phyloP scores from a whole-genome alignment of 495 filamentous ascomycete species.

The Hyaloscypha hepaticicola region DNA sequence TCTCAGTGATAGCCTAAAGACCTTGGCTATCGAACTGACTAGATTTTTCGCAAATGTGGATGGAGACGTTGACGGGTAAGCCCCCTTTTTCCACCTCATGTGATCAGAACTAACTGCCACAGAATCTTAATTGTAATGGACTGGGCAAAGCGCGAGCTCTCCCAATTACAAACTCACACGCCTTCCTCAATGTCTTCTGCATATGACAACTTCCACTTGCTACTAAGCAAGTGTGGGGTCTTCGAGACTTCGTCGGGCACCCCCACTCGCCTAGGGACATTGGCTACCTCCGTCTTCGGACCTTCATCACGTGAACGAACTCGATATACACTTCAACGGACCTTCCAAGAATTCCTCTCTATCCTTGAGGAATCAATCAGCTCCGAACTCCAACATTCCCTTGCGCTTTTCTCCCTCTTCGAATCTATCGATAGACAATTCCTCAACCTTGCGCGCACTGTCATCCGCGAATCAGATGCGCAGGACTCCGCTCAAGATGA shows the following conservation, averaged over 20 bases:
- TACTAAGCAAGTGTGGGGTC: slow-evolving; percentile 65
- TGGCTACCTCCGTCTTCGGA: slow-evolving; percentile 74
- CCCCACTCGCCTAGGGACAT: slow-evolving; percentile 63
- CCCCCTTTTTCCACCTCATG: slow-evolving; percentile 3
- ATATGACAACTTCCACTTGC: slow-evolving; percentile 76
- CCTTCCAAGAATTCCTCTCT: slow-evolving; percentile 83
- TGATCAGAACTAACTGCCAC: slow-evolving; percentile 13
- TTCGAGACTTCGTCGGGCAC: slow-evolving; percentile 62
- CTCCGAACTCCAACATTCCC: slow-evolving; percentile 73
- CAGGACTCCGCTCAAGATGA: slow-evolving; percentile 79
- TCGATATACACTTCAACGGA: slow-evolving; percentile 74
- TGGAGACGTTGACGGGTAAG: slow-evolving; percentile 77
- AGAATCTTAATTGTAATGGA: slow-evolving; percentile 91
- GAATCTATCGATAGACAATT: slow-evolving; percentile 87
- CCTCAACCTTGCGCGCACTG: slow-evolving; percentile 80
- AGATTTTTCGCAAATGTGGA: slow-evolving; percentile 90
- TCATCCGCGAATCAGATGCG: slow-evolving; percentile 73
- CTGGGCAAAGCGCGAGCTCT: slow-evolving; percentile 83
- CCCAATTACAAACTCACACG: slow-evolving; percentile 47
- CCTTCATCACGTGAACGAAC: slow-evolving; percentile 74
- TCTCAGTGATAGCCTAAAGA: slow-evolving; percentile 78
- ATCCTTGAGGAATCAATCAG: slow-evolving; percentile 86
- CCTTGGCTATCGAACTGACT: slow-evolving; percentile 75
- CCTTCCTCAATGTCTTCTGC: slow-evolving; percentile 58
- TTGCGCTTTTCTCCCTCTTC: slow-evolving; percentile 77